Evolutionary conservation across 495 filamentous ascomycete species (phyloP), one percentile per base, ranked within the genome.

Genomic region (Penicillium lagena): DNA sequence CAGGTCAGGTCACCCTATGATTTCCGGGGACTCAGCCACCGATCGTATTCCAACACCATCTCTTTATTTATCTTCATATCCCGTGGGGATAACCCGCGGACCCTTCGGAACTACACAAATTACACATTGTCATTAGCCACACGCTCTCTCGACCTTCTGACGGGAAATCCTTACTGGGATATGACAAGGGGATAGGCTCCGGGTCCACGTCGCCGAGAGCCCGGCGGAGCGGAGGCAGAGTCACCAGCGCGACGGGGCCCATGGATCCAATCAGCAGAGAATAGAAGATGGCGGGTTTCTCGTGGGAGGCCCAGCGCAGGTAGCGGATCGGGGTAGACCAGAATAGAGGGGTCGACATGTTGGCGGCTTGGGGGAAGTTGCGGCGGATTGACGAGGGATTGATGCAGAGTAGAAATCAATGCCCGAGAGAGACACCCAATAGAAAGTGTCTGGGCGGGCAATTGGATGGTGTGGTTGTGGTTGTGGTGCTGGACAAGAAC

Each of bases 261-360:
- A 79, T 51, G 42, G 60, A 59, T 45, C 85, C 93, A 42, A 97
- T 71, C 45, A 86, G 48, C 45, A 85, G 68, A 46, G 87, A 85
- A 71, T 77, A 96, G 79, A 95, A 94, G 65, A 86, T 81, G 33
- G 89, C 89, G 27, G 94, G 93, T 59, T 83, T 83, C 62, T 90
- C 81, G 65, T 87, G 83, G 4, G 87, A 78, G 8, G 90, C 80
- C 85, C 89, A 98, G 65, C 83, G 85, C 38, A 86, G 57, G 80
- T 94, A 97, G 41, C 80, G 79, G 55, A 95, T 52, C 39, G 93
- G 93, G 37, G 75, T 70, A 33, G 77, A 73, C 79, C 82, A 96
- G 83, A 98, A 96, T 52, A 75, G 76, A 49, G 91, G 90, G 58
- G 63, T 66, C 43, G 76, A 73, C 84, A 89, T 89, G 54, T 51